Conservation (phyloP, 2,329 filamentous ascomycete genomes). For the Colletotrichum sp. region DNA sequence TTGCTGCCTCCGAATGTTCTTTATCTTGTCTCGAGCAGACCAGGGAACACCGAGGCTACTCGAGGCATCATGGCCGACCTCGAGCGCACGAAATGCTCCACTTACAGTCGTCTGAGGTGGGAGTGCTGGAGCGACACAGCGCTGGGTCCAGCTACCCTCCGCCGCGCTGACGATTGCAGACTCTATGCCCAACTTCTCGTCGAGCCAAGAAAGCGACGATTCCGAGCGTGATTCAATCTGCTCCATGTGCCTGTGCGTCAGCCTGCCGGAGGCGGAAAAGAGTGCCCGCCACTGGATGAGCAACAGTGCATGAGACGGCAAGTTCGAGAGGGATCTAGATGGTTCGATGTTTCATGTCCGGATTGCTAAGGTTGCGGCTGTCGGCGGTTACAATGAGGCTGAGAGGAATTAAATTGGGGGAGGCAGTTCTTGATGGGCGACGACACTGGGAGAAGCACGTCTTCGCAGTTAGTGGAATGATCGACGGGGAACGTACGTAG, state of each 20-base stretch:
- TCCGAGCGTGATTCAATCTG: neutral
- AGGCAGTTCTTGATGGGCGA: neutral
- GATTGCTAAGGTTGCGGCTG: neutral
- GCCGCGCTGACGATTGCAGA: neutral
- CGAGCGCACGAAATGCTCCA: neutral
- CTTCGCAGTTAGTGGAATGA: neutral
- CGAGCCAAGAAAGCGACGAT: neutral
- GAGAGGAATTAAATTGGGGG: neutral
- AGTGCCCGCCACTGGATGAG: neutral
- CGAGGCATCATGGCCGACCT: neutral
- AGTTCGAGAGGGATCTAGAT: neutral
- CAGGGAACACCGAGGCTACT: neutral
- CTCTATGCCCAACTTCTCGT: neutral
- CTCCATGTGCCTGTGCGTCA: neutral
- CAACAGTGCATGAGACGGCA: neutral
- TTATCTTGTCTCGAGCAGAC: neutral
- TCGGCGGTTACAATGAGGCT: neutral
- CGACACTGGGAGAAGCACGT: neutral
- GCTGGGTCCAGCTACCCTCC: neutral
- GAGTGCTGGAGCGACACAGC: neutral
- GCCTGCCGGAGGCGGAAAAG: neutral
- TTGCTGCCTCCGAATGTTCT: neutral
- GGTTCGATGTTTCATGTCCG: neutral
- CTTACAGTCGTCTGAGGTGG: neutral
- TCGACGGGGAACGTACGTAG: no score